These are phyloP conservation scores for Torulaspora globosa DNA, from an alignment of 1,139 yeast species.

Conservation along the genomic window DNA sequence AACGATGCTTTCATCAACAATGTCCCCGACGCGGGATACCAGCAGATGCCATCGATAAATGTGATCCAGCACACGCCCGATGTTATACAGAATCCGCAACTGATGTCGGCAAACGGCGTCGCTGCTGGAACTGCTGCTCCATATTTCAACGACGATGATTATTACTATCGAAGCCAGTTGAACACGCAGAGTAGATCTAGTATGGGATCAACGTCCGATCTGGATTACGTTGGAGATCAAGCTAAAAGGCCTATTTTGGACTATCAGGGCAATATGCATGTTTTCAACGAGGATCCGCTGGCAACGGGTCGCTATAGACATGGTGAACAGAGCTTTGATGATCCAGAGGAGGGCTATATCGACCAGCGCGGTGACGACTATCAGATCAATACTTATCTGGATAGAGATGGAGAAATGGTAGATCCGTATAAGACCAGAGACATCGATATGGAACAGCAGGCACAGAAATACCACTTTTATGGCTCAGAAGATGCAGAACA, in stretches of 20 bases:
- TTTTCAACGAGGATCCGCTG: conserved; percentile 13
- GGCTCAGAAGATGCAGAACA: conserved; percentile 12
- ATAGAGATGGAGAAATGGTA: conserved; percentile 36
- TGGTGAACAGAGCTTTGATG: conserved; percentile 18
- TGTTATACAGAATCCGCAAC: conserved; percentile 13
- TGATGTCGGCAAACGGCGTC: conserved; percentile 2
- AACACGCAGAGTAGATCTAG: conserved; percentile 11
- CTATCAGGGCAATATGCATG: conserved; percentile 6
- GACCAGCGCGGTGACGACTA: conserved; percentile 38
- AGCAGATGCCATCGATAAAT: conserved; percentile 14
- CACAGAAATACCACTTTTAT: conserved; percentile 5
- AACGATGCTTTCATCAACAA: conserved; percentile 21
- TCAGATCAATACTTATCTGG: conserved; percentile 35
- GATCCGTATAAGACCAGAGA: conserved; percentile 30
- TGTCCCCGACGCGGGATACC: conserved; percentile 11
- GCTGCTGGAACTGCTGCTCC: conserved; percentile 5
- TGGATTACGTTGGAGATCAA: conserved; percentile 18
- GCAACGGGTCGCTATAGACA: conserved; percentile 14
- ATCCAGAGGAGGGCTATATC: conserved; percentile 29
- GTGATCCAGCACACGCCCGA: conserved; percentile 17
- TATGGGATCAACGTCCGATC: conserved; percentile 13
- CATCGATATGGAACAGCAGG: conserved; percentile 4
- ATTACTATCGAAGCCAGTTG: conserved; percentile 12
- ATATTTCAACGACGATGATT: conserved; percentile 16
- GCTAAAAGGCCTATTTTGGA: conserved; percentile 24